Conservation (phyloP, 768 basidiomycete genomes). For the Tylopilus plumbeoviolaceoides region DNA sequence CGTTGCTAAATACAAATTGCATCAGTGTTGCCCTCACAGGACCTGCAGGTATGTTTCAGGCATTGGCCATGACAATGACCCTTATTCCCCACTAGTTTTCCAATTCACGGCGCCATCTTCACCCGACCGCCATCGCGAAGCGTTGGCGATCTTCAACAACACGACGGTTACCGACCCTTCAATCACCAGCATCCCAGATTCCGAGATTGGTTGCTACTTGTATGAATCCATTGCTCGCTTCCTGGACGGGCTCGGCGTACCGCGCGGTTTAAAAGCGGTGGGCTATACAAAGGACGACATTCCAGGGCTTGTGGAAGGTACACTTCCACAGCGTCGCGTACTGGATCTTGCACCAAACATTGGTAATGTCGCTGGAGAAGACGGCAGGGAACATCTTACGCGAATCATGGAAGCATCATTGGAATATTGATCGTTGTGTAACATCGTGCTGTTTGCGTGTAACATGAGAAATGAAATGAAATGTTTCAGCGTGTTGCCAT, state of each 20-base stretch:
- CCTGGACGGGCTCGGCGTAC: constrained; percentile 79
- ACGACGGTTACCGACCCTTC: constrained; percentile 64
- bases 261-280: constrained; percentile 79
- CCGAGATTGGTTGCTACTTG: constrained; percentile 72
- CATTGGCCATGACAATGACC: background rate
- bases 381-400: constrained; percentile 79
- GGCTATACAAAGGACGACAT: constrained; percentile 70
- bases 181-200: constrained; percentile 69
- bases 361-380: constrained; percentile 75
- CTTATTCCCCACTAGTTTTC: constrained; percentile 56
- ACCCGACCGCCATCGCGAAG: constrained; percentile 86
- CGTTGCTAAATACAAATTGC: background rate
- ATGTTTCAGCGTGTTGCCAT: background rate
- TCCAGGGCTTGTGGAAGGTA: constrained; percentile 78
- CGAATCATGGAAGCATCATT: constrained; percentile 76
- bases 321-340: constrained; percentile 88
- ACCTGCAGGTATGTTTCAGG: constrained; percentile 57
- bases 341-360: constrained; percentile 91
- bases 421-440: constrained; percentile 51
- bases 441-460: constrained; percentile 7
- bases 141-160: constrained; percentile 75
- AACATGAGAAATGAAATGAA: background rate
- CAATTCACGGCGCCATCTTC: constrained; percentile 94
- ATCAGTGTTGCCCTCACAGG: constrained; percentile 81
- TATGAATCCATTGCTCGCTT: constrained; percentile 87